A percentile compares a stretch with the other conserved stretches of the same genome.
phyloP scores from a whole-genome alignment of 2,329 filamentous ascomycete species.

The Penicillium sp. region DNA sequence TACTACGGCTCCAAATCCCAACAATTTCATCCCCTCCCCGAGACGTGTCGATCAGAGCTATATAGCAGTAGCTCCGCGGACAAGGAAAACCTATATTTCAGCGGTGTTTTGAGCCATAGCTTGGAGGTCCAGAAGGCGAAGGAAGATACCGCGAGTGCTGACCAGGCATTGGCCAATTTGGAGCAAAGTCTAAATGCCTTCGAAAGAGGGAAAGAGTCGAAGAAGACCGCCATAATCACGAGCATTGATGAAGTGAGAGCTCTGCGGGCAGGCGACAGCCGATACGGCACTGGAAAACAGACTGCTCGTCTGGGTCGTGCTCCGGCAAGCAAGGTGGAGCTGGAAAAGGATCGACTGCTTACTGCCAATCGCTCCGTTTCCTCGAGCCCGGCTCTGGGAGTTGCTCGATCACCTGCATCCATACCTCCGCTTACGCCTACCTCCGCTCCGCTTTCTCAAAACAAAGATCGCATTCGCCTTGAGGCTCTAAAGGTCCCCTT shows the following conservation, averaged over 20 bases:
- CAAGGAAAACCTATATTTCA: slow-evolving; percentile 46
- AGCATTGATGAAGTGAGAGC: slow-evolving; percentile 31
- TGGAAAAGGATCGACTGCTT: slow-evolving; percentile 37
- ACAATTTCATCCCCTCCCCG: slow-evolving; percentile 45
- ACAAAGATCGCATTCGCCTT: slow-evolving; percentile 33
- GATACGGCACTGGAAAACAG: too few species aligned
- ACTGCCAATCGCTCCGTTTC: slow-evolving; percentile 35
- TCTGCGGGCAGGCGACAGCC: slow-evolving; percentile 28
- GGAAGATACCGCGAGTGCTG: slow-evolving; percentile 48
- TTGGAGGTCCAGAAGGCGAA: slow-evolving; percentile 49
- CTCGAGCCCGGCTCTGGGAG: slow-evolving; percentile 35
- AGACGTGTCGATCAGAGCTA: slow-evolving; percentile 50
- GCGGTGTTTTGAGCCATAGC: slow-evolving; percentile 50
- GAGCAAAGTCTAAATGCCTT: slow-evolving; percentile 52
- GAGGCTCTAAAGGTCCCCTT: slow-evolving; percentile 41
- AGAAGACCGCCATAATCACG: slow-evolving; percentile 41
- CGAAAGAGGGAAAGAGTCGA: slow-evolving; percentile 53
- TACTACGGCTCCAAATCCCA: slow-evolving; percentile 51
- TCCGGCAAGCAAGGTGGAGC: slow-evolving; percentile 32
- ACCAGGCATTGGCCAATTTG: slow-evolving; percentile 52
- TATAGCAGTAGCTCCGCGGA: slow-evolving; percentile 43
- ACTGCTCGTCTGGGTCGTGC: too few species aligned
- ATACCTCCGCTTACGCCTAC: too few species aligned
- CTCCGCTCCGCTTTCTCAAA: too few species aligned
- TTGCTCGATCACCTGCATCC: slow-evolving; percentile 41